Evolutionary conservation across 257 asterid genomes (phyloP), one percentile per base, ranked within the genome.

Genomic region (Solanum tarapatanum): DNA sequence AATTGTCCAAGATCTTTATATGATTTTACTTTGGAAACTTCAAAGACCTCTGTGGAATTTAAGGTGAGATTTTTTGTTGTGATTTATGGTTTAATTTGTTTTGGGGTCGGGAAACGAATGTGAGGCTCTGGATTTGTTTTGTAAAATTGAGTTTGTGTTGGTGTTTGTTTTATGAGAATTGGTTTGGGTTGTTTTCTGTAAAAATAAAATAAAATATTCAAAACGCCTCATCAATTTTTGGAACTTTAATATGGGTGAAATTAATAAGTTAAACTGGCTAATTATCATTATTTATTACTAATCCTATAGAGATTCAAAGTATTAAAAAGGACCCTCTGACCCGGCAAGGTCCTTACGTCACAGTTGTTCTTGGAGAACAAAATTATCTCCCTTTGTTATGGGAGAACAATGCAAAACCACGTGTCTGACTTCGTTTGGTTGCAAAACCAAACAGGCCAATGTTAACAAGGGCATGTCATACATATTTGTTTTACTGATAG

Each of bases 1-100:
- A 94, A 97, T 87, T 97, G 99, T 91, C 98, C 98, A 76, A 93
- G 94, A 91, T 93, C 95, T 87, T 90, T 86, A 84, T 97, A 94
- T 90, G 97, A 95, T 90, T 90, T 94, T 37, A 89, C 92, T 83
- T 93, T 94, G 80, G 99, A 94, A 87, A 93, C 93, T 36, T 90
- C 95, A 76, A 92, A 92, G 94, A 89, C 93, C 87, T 88, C 91
- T 74, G 98, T 97, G 89, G 98, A 97, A 88, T 97, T 96, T 89
- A 94, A 91, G 98, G 98, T 97, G 87, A 88, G 68, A 60, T 79
- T 87, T 28, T 87, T 72, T 76, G 51, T 36, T 74, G 62, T 28
- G 13, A 14, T 79, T 73, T 86, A 60, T 58, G 45, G 5, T 28
- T 75, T 74, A n/a, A 24, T 39, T 77, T 77, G 33, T 26, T 62